Base-by-base conservation (phyloP, 768 basidiomycete genomes). In the Lactarius trivialis region DNA sequence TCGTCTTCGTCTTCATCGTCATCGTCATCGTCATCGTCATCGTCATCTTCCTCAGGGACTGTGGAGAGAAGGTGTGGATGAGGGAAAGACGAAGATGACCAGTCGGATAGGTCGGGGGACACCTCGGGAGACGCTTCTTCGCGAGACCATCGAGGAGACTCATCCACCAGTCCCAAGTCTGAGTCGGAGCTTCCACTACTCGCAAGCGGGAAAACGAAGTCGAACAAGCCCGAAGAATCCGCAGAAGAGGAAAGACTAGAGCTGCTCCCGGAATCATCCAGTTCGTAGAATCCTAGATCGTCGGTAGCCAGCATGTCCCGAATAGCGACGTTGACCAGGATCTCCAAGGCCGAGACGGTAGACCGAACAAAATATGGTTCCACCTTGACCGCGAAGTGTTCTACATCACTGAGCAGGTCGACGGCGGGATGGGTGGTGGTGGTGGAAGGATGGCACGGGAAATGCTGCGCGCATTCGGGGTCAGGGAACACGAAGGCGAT, bases 331-430 rank as follows among this genome's bases (percentile, higher is more conserved):
- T 60, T 55, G 45, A 49, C 41, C 37, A 63, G 54, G 19, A 63
- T 41, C 24, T 63, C 62, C 3, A 48, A 49, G 19, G 62, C 62
- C 30, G 62, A 59, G 19, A 54, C 62, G 21, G 58, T 63, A 15
- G 62, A 51, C 30, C n/a, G 53, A 32, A 63, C 62, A 30, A 63
- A 63, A 19, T 55, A 59, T 15, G 62, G 58, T 33, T 21, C 36
- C 21, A 41, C 53, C 19, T 50, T 55, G 28, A 58, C 45, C 19
- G n/a, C 6, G 37, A 43, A 24, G 9, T 39, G 48, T 8, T 51
- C 58, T 21, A 32, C 54, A 21, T 24, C 14, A 4, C 58, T 37
- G 34, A 49, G 21, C 28, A 19, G 56, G 8, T 54, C 56, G 12
- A 26, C 36, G 9, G 41, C 28, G 1, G 28, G 26, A 26, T 17